phyloP scores from a whole-genome alignment of 2,329 filamentous ascomycete species.

The Shiraia bambusicola region DNA sequence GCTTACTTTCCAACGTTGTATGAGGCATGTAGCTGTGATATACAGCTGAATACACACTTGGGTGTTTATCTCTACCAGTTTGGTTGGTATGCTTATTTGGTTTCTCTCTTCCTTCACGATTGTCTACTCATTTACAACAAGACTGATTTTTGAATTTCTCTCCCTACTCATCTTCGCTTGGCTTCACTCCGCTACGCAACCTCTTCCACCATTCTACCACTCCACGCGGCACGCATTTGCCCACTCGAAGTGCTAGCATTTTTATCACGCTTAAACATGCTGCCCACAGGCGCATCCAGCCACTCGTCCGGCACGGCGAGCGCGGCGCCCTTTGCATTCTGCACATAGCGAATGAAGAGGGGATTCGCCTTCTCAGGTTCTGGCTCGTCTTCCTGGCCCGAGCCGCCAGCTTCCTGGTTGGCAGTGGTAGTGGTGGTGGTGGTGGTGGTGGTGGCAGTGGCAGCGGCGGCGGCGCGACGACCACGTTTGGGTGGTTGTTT shows the following conservation, averaged over 20 bases:
- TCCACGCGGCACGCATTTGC: too few relatives aligned
- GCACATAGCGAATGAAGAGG: slow-evolving; percentile 70
- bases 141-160: slow-evolving; percentile 2
- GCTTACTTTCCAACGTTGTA: too few relatives aligned
- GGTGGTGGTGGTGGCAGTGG: too few relatives aligned
- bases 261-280: slow-evolving; percentile 51
- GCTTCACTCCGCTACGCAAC: slow-evolving; percentile 36
- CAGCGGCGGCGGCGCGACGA: slow-evolving; percentile 50
- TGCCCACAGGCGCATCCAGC: slow-evolving; percentile 63
- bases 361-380: slow-evolving; percentile 56
- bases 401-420: slow-evolving; percentile 32
- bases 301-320: slow-evolving; percentile 70
- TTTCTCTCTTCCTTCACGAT: too few relatives aligned
- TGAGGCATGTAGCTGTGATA: too few relatives aligned
- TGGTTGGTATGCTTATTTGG: neutral
- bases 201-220: slow-evolving; percentile 42
- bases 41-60: neutral
- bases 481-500: slow-evolving; percentile 75
- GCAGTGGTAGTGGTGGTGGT: too few relatives aligned
- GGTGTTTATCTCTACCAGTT: neutral
- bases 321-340: slow-evolving; percentile 60
- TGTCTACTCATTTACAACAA: slow-evolving; percentile 1
- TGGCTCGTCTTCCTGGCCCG: slow-evolving; percentile 52
- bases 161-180: neutral
- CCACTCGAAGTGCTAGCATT: too few relatives aligned